These are phyloP conservation scores for Dioscorea alata DNA, from an alignment of 106 monocot genomes.

Conservation along the genomic window DNA sequence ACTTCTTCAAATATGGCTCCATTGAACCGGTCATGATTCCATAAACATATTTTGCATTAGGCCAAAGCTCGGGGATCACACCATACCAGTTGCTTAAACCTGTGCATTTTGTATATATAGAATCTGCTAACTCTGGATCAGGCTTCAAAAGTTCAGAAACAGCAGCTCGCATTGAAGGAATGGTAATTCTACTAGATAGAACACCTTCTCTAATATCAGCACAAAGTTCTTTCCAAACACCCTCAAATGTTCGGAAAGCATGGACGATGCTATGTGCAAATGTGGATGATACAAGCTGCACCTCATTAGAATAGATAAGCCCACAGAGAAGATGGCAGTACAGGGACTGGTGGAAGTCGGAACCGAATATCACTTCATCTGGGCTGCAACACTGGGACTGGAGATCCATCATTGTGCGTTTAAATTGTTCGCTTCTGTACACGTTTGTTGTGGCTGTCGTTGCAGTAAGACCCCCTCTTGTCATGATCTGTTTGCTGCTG, in stretches of 20 bases:
- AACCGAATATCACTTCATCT: constrained; percentile 72
- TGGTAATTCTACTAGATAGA: constrained; percentile 63
- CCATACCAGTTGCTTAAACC: constrained; percentile 74
- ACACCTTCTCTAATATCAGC: constrained; percentile 68
- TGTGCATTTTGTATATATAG: constrained; percentile 44
- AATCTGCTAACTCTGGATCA: constrained; percentile 57
- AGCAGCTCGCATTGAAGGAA: constrained; percentile 53
- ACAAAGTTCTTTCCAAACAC: constrained; percentile 64
- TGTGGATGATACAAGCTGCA: constrained; percentile 65
- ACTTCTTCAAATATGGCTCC: constrained; percentile 76
- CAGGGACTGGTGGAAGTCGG: constrained; percentile 63
- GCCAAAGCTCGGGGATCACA: constrained; percentile 71
- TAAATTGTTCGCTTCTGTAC: constrained; percentile 44
- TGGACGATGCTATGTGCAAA: constrained; percentile 82
- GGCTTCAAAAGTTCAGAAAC: constrained; percentile 58
- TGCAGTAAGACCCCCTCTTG: constrained; percentile 58
- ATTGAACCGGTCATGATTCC: constrained; percentile 91
- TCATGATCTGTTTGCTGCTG: constrained; percentile 57
- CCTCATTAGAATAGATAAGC: constrained; percentile 58
- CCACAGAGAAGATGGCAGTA: constrained; percentile 90
- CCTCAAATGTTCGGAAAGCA: constrained; percentile 73
- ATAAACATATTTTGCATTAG: constrained; percentile 80
- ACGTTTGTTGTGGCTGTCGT: constrained; percentile 78
- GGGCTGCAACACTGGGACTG: constrained; percentile 56
- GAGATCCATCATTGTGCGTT: constrained; percentile 55